These are phyloP conservation scores for Antonospora locustae DNA, from an alignment of 371 early-diverging fungal species.

Conservation along the genomic window DNA sequence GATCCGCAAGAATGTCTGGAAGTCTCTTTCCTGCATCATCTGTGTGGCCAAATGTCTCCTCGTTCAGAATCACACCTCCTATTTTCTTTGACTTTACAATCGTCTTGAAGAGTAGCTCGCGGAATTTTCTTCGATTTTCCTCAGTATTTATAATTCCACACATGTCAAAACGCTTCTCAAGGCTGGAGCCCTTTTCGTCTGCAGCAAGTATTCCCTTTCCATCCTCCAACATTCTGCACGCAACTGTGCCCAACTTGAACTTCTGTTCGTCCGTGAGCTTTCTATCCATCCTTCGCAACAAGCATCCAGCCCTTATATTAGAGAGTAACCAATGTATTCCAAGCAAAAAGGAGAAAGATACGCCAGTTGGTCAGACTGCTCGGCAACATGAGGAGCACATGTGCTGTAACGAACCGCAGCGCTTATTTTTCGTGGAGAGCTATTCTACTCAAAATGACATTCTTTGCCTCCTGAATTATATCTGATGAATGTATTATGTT, in stretches of 20 bases:
- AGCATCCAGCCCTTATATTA: too few relatives aligned
- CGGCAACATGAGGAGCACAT: too few relatives aligned
- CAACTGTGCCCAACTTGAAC: slow-evolving; percentile 50
- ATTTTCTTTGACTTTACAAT: slow-evolving; percentile 56
- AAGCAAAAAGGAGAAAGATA: too few relatives aligned
- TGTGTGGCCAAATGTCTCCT: slow-evolving; percentile 59
- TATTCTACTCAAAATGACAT: too few relatives aligned
- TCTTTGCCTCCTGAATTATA: too few relatives aligned
- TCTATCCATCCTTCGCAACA: too few relatives aligned
- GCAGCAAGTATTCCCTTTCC: slow-evolving; percentile 60
- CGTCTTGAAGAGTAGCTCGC: slow-evolving; percentile 60
- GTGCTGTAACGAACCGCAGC: too few relatives aligned
- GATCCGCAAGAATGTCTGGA: slow-evolving; percentile 54
- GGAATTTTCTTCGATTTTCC: slow-evolving; percentile 59
- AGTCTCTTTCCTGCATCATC: slow-evolving; percentile 56
- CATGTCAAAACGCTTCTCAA: slow-evolving; percentile 58
- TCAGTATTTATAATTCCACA: slow-evolving; percentile 58
- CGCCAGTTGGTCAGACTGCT: too few relatives aligned
- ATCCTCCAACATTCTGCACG: slow-evolving; percentile 57
- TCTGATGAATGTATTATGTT: too few relatives aligned
- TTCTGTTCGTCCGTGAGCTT: not conserved
- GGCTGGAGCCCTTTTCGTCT: slow-evolving; percentile 60
- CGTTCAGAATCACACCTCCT: slow-evolving; percentile 60
- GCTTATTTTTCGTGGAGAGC: too few relatives aligned
- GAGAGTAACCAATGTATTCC: too few relatives aligned